phyloP scores from a whole-genome alignment of 2,329 filamentous ascomycete genomes.

The Bipolaris gigantea region DNA sequence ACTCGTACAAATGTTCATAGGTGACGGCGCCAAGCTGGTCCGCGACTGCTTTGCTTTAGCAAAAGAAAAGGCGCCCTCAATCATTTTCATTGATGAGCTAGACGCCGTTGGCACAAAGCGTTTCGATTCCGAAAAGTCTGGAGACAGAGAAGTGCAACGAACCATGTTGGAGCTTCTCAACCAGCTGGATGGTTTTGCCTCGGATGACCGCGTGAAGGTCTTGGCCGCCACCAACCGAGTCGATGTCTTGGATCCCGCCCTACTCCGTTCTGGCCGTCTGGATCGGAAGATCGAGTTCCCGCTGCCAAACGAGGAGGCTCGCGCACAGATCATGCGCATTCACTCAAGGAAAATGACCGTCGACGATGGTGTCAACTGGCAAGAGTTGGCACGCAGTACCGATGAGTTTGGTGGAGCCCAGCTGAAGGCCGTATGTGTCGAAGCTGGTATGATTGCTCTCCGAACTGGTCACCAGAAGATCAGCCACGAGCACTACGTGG shows the following conservation, averaged over 20 bases:
- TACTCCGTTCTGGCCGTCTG: conserved; percentile 87
- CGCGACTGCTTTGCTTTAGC: conserved; percentile 96
- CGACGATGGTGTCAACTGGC: conserved; percentile 91
- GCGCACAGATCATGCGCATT: conserved; percentile 95
- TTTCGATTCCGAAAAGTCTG: conserved; percentile 97
- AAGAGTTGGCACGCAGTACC: conserved; percentile 90
- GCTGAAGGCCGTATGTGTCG: conserved; percentile 97
- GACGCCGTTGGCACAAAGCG: conserved; percentile 99
- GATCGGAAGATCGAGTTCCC: conserved; percentile 99
- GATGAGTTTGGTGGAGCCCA: conserved; percentile 98
- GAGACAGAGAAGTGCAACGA: conserved; percentile 95
- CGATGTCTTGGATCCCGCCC: conserved; percentile 87
- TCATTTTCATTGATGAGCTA: conserved; percentile 99
- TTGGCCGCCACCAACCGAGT: conserved; percentile 92
- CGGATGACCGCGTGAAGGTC: conserved; percentile 95
- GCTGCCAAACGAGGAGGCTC: conserved; percentile 93
- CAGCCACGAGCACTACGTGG: conserved; percentile 96
- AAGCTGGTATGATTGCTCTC: conserved; percentile 98
- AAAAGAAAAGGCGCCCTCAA: conserved; percentile 97
- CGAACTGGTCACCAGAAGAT: conserved; percentile 95
- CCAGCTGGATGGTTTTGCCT: conserved; percentile 96
- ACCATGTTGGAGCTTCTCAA: conserved; percentile 99
- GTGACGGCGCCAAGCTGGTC: conserved; percentile 95
- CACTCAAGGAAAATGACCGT: conserved; percentile 99
- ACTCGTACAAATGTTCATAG: conserved; percentile 99